Evolutionary conservation across 2,329 filamentous ascomycete genomes (phyloP).

Genomic region (Chaetothyriales sp.): DNA sequence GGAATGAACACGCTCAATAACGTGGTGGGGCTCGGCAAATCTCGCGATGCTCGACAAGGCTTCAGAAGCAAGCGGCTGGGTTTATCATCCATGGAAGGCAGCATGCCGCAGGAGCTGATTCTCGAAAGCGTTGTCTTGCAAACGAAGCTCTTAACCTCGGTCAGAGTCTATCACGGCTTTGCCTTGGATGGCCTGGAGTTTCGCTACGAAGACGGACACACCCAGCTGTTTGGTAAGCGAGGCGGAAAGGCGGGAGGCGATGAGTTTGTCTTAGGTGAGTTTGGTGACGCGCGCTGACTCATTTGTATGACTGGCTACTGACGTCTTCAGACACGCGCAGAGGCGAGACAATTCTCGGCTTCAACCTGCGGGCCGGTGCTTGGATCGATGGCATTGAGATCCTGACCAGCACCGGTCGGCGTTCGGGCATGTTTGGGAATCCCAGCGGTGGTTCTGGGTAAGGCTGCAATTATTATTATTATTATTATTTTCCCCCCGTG

Average conservation of each 20-base stretch:
- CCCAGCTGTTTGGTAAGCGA: slow-evolving; percentile 71
- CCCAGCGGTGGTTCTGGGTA: slow-evolving; percentile 65
- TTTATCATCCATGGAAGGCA: slow-evolving; percentile 54
- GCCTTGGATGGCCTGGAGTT: slow-evolving; percentile 82
- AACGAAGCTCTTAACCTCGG: slow-evolving; percentile 57
- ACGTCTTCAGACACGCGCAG: slow-evolving; percentile 52
- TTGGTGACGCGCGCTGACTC: slow-evolving; percentile 6
- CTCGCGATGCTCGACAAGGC: slow-evolving; percentile 40
- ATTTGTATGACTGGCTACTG: slow-evolving; percentile 16
- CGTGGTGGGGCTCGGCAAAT: slow-evolving; percentile 12
- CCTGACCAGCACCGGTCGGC: slow-evolving; percentile 73
- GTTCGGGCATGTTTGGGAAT: slow-evolving; percentile 75
- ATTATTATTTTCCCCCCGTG: too few species aligned
- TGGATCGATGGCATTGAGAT: slow-evolving; percentile 86
- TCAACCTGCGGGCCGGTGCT: slow-evolving; percentile 61
- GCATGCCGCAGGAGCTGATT: slow-evolving; percentile 54
- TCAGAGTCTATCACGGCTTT: slow-evolving; percentile 62
- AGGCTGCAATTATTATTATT: slow-evolving; percentile 34
- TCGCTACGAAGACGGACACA: slow-evolving; percentile 72
- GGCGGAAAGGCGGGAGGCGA: slow-evolving; percentile 56
- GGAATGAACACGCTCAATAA: slow-evolving; percentile 15
- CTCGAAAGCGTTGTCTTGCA: slow-evolving; percentile 53
- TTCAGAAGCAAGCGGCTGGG: slow-evolving; percentile 66
- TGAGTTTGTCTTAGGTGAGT: slow-evolving; percentile 61
- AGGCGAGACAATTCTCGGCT: slow-evolving; percentile 77